Percentiles rank a stretch among this genome's conserved stretches.
These are phyloP conservation scores for Leonotis leonurus DNA, from an alignment of 257 asterid genomes.

Conservation along the genomic window DNA sequence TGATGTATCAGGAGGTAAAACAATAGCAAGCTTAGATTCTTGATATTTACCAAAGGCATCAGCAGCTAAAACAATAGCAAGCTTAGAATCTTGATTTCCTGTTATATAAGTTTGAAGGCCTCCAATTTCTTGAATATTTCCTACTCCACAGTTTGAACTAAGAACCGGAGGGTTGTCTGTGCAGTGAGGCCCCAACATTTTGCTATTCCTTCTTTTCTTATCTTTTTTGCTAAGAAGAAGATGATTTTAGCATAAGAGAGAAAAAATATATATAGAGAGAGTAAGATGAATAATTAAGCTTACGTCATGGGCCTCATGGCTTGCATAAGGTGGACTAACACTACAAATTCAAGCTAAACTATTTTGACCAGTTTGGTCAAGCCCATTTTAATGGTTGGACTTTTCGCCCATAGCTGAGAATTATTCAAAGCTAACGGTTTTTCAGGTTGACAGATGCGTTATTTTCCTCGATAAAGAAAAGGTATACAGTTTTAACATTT, in stretches of 20 bases:
- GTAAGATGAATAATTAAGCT: background rate
- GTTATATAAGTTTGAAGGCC: slow-evolving; percentile 43
- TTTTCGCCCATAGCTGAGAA: too few species aligned
- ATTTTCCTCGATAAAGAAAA: too few species aligned
- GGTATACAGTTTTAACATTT: too few species aligned
- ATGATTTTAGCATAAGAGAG: background rate
- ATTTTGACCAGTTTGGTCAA: background rate
- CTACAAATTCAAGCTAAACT: background rate
- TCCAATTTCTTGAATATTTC: slow-evolving; percentile 37
- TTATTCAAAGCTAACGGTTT: too few species aligned
- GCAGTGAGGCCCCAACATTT: slow-evolving; percentile 48
- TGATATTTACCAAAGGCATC: slow-evolving; percentile 50
- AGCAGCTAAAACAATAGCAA: slow-evolving; percentile 45
- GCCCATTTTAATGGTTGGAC: too few species aligned
- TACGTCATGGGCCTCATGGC: slow-evolving; percentile 10
- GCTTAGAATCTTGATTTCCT: slow-evolving; percentile 38
- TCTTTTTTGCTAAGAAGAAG: background rate
- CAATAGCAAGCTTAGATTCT: slow-evolving; percentile 41
- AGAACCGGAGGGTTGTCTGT: slow-evolving; percentile 39
- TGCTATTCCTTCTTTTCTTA: background rate
- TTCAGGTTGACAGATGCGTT: too few species aligned
- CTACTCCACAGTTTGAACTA: slow-evolving; percentile 30
- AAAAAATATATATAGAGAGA: too few species aligned
- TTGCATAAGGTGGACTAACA: background rate
- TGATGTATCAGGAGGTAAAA: background rate